These are phyloP conservation scores for Lecanicillium sp. DNA, from an alignment of 2,329 filamentous ascomycete species.

Conservation along the genomic window DNA sequence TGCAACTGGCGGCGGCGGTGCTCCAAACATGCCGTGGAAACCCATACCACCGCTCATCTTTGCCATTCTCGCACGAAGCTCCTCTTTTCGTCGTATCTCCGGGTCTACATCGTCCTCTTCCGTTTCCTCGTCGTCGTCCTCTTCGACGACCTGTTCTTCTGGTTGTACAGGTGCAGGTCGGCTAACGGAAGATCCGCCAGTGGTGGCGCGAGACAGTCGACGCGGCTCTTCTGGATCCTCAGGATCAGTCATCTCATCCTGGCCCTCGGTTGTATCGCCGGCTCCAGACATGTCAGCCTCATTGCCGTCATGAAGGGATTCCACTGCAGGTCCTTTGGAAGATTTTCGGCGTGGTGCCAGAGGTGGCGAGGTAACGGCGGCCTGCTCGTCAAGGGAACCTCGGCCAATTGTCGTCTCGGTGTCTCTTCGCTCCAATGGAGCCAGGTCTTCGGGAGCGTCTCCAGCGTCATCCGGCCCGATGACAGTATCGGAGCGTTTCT, in stretches of 20 bases:
- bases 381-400: slow-evolving; percentile 40
- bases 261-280: slow-evolving; percentile 55
- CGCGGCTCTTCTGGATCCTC: slow-evolving; percentile 58
- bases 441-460: slow-evolving; percentile 14
- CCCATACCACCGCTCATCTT: slow-evolving; percentile 98
- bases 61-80: slow-evolving; percentile 90
- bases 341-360: slow-evolving; percentile 43
- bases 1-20: slow-evolving; percentile 57
- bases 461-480: slow-evolving; percentile 20
- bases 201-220: slow-evolving; percentile 15
- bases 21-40: slow-evolving; percentile 89
- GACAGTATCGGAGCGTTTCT: slow-evolving; percentile 49
- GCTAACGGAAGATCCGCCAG: slow-evolving; percentile 40
- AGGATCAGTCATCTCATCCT: slow-evolving; percentile 59
- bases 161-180: slow-evolving; percentile 45
- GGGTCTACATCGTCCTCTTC: slow-evolving; percentile 83
- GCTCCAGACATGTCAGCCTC: slow-evolving; percentile 59
- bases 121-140: slow-evolving; percentile 59
- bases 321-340: slow-evolving; percentile 34
- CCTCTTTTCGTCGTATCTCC: slow-evolving; percentile 76
- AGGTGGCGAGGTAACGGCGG: slow-evolving; percentile 27
- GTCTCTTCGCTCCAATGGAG: slow-evolving; percentile 37
- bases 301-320: slow-evolving; percentile 49
- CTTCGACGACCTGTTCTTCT: slow-evolving; percentile 44
- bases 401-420: slow-evolving; percentile 40